Conservation (phyloP, 2,329 filamentous ascomycete species). For the Monosporascus sp. region DNA sequence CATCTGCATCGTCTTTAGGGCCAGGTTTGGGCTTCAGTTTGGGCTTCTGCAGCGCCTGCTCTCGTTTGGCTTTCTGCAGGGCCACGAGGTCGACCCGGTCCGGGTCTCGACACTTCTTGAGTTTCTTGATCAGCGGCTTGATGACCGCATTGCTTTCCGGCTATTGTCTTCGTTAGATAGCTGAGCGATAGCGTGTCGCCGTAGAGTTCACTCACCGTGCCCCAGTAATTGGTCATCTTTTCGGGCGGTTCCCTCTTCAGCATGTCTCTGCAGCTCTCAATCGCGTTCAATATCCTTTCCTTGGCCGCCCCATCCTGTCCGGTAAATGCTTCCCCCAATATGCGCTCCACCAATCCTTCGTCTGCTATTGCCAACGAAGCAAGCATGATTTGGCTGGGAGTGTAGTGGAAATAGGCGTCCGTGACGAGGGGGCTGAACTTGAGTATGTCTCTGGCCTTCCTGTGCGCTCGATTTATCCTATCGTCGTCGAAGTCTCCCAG, state of each 20-base stretch:
- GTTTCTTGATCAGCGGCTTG: slow-evolving; percentile 59
- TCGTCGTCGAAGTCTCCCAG: slow-evolving; percentile 56
- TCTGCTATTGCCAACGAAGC: slow-evolving; percentile 75
- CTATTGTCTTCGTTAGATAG: slow-evolving; percentile 23
- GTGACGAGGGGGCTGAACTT: slow-evolving; percentile 80
- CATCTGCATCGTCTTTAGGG: slow-evolving; percentile 38
- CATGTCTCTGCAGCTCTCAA: slow-evolving; percentile 49
- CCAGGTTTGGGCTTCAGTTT: slow-evolving; percentile 30
- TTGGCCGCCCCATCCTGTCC: slow-evolving; percentile 19
- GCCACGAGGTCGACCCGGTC: slow-evolving; percentile 68
- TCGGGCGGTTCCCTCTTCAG: slow-evolving; percentile 53
- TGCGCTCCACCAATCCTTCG: slow-evolving; percentile 48
- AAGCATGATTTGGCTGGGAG: slow-evolving; percentile 89
- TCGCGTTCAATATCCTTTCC: slow-evolving; percentile 44
- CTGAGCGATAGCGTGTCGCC: slow-evolving; percentile 17
- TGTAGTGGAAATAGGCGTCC: slow-evolving; percentile 95
- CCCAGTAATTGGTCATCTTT: slow-evolving; percentile 49
- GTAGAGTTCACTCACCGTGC: slow-evolving; percentile 34
- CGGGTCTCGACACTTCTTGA: slow-evolving; percentile 69
- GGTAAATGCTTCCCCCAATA: slow-evolving; percentile 39
- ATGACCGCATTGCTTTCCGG: slow-evolving; percentile 44
- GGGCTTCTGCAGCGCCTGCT: slow-evolving; percentile 39
- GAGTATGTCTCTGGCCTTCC: slow-evolving; percentile 65
- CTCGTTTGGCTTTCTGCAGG: slow-evolving; percentile 59
- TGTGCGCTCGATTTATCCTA: slow-evolving; percentile 58